These are phyloP conservation scores for Astrothelium macrocarpum DNA, from an alignment of 495 filamentous ascomycete genomes.

Conservation along the genomic window DNA sequence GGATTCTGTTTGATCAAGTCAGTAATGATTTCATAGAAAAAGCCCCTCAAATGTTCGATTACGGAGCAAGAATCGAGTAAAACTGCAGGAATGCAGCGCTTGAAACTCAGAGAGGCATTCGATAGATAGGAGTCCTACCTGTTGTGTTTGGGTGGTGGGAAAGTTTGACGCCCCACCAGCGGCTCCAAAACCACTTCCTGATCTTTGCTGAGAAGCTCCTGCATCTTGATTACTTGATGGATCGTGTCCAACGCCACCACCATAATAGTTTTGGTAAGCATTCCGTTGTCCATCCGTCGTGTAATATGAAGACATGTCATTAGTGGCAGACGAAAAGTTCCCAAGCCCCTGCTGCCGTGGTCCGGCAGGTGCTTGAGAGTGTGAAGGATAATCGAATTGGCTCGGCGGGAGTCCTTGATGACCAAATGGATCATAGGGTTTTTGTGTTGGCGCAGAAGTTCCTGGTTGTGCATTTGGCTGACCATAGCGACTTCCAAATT, in stretches of 20 bases:
- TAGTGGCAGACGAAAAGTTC: conserved; percentile 61
- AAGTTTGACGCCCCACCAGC: conserved; percentile 62
- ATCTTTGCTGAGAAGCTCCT: conserved; percentile 55
- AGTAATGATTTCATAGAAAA: conserved; percentile 7
- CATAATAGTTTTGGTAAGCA: conserved; percentile 70
- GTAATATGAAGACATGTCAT: conserved; percentile 80
- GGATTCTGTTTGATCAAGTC: conserved; percentile 40
- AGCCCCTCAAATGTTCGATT: not conserved
- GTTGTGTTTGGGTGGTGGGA: conserved; percentile 29
- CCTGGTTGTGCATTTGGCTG: conserved; percentile 46
- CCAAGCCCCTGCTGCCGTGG: conserved; percentile 42
- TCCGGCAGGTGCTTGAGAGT: conserved; percentile 32
- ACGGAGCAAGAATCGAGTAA: not conserved
- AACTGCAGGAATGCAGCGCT: not conserved
- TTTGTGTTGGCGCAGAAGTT: conserved; percentile 53
- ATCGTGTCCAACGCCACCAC: conserved; percentile 57
- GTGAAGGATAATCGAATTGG: conserved; percentile 45
- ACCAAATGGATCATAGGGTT: conserved; percentile 79
- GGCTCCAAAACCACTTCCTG: conserved; percentile 65
- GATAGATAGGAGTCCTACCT: conserved; percentile 23
- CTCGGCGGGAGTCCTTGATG: conserved; percentile 54
- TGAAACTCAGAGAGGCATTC: not conserved
- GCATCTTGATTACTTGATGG: conserved; percentile 58
- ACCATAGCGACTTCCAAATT: conserved; percentile 61
- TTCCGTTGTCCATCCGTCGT: conserved; percentile 66